Conservation (phyloP, 75 land plant species). For the Larix kaempferi region DNA sequence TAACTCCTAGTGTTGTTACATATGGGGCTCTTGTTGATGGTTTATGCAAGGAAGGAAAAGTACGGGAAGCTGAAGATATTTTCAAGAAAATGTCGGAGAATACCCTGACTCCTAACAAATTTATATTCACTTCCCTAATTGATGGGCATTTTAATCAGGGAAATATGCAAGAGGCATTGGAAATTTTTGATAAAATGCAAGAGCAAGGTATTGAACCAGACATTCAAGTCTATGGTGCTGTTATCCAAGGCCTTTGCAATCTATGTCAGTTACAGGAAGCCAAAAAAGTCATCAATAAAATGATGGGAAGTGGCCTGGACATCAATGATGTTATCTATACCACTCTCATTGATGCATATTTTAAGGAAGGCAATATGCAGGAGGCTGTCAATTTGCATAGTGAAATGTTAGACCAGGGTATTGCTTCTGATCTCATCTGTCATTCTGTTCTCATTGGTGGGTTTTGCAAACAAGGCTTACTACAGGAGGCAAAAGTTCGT, state of each 20-base stretch:
- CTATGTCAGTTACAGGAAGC: constrained; percentile 39
- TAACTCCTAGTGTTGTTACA: constrained; percentile 34
- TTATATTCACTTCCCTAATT: constrained; percentile 41
- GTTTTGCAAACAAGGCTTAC: constrained; percentile 42
- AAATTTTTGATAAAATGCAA: constrained; percentile 36
- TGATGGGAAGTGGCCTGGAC: constrained; percentile 29
- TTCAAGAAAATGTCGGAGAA: constrained; percentile 34
- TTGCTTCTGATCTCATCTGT: constrained; percentile 25
- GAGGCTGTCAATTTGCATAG: constrained; percentile 36
- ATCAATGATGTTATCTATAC: constrained; percentile 43
- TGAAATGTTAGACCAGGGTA: constrained; percentile 30
- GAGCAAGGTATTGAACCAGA: constrained; percentile 45
- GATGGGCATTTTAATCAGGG: constrained; percentile 48
- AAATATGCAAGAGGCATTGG: constrained; percentile 22
- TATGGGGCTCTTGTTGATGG: constrained; percentile 52
- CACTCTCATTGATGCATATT: constrained; percentile 45
- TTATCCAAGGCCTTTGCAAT: constrained; percentile 50
- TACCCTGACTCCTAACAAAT: constrained; percentile 33
- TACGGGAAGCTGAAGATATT: constrained; percentile 45
- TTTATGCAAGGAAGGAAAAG: constrained; percentile 42
- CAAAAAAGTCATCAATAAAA: constrained; percentile 24
- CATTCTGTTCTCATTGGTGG: constrained; percentile 46
- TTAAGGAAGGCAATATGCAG: constrained; percentile 32
- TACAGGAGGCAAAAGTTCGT: constrained; percentile 36
- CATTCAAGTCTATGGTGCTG: constrained; percentile 36